Percentiles rank a stretch among this genome's conserved stretches.
Conservation (phyloP, 2,329 filamentous ascomycete species). For the Fusarium longipes region DNA sequence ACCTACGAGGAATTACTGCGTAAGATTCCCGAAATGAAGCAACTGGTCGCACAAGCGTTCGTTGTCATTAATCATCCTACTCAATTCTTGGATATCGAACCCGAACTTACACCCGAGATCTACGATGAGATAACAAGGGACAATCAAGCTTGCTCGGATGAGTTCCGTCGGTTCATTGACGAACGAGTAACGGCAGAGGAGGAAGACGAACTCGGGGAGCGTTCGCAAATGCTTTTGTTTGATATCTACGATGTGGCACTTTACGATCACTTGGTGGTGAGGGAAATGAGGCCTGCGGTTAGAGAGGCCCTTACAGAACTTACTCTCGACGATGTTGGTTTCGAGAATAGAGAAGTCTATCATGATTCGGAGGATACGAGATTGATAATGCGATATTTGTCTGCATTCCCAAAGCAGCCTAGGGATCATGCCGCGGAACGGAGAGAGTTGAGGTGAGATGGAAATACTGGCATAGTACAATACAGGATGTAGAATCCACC, state of each 20-base stretch:
- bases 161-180: not conserved
- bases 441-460: too few relatives aligned
- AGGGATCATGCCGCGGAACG: not conserved
- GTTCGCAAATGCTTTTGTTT: not conserved
- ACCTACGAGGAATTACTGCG: not conserved
- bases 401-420: not conserved
- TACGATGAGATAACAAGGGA: not conserved
- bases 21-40: not conserved
- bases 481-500: too few relatives aligned
- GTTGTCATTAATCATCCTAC: not conserved
- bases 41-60: not conserved
- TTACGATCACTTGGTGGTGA: not conserved
- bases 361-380: not conserved
- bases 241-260: not conserved
- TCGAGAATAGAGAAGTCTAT: not conserved
- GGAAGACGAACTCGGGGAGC: not conserved
- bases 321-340: not conserved
- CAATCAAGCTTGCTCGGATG: accelerated
- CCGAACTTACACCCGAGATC: not conserved
- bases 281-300: not conserved
- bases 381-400: not conserved
- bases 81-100: not conserved
- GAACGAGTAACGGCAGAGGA: not conserved
- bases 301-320: not conserved
- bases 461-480: too few relatives aligned